Conservation (phyloP, 306 rosid genomes). For the Castanea crenata region DNA sequence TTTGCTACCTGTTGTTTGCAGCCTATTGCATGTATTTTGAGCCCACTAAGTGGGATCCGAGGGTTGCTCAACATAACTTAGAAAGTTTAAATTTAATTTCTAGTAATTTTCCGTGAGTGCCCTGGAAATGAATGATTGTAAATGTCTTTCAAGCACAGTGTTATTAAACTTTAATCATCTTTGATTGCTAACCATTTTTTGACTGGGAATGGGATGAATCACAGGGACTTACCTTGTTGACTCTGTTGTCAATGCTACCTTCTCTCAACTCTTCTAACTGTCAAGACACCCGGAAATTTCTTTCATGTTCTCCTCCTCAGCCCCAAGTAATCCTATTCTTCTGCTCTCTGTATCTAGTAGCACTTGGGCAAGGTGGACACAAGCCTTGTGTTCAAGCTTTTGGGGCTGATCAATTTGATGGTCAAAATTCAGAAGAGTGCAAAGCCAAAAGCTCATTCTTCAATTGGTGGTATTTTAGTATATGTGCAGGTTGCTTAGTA, state of each 20-base stretch:
- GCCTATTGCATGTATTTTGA: too few relatives aligned
- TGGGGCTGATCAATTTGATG: constrained; percentile 80
- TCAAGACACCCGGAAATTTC: constrained; percentile 10
- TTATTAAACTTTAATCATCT: not conserved
- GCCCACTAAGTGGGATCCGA: too few relatives aligned
- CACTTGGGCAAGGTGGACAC: constrained; percentile 69
- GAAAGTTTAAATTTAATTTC: not conserved
- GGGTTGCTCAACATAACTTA: too few relatives aligned
- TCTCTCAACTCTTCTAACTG: constrained; percentile 31
- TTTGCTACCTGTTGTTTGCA: too few relatives aligned
- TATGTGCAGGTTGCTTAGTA: constrained; percentile 33
- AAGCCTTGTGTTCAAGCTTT: constrained; percentile 86
- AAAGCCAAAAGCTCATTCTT: constrained; percentile 76
- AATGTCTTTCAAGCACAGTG: not conserved
- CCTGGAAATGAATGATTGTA: not conserved
- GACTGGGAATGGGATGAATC: not conserved
- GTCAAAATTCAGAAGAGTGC: constrained; percentile 50
- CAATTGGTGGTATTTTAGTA: constrained; percentile 78
- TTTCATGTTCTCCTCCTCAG: constrained; percentile 29
- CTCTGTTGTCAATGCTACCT: constrained; percentile 51
- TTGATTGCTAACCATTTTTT: not conserved
- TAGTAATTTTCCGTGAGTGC: not conserved
- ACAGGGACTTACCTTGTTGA: constrained; percentile 63
- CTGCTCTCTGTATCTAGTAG: constrained; percentile 56
- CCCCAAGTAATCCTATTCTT: constrained; percentile 56